phyloP scores from a whole-genome alignment of 768 basidiomycete species.

The Pleurotus salmoneostramineus region DNA sequence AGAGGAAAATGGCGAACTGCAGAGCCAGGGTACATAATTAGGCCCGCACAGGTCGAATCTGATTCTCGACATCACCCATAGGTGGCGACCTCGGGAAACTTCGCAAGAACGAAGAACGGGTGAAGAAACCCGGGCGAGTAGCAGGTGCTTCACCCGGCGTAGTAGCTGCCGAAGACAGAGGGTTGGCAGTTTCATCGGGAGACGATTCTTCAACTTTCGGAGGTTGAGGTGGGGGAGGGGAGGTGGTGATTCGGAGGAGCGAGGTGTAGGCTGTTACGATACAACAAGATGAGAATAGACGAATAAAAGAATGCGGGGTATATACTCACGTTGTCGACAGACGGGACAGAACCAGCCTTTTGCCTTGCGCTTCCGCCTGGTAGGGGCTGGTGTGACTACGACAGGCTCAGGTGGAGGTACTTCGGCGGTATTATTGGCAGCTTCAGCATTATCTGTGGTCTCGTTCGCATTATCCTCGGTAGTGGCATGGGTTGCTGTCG shows the following conservation, averaged over 20 bases:
- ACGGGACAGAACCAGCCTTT: slow-evolving; percentile 99
- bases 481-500: slow-evolving; percentile 18
- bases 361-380: slow-evolving; percentile 81
- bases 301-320: too few species aligned
- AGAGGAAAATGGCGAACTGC: not conserved
- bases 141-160: slow-evolving; percentile 11
- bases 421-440: slow-evolving; percentile 17
- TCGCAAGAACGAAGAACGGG: slow-evolving; percentile 27
- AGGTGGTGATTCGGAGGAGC: slow-evolving; percentile 75
- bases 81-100: slow-evolving; percentile 15
- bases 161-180: not conserved
- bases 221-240: slow-evolving; percentile 40
- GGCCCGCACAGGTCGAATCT: slow-evolving; percentile 18
- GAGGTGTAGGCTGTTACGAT: slow-evolving; percentile 76
- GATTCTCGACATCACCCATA: slow-evolving; percentile 27
- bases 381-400: slow-evolving; percentile 6
- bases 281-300: slow-evolving; percentile 13
- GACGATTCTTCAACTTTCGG: slow-evolving; percentile 13
- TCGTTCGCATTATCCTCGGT: slow-evolving; percentile 19
- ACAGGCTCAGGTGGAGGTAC: slow-evolving; percentile 14
- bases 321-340: slow-evolving; percentile 80
- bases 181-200: not conserved
- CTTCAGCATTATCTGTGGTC: slow-evolving; percentile 14
- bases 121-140: slow-evolving; percentile 19
- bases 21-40: slow-evolving; percentile 10